Percentiles rank a stretch among this genome's conserved stretches.
phyloP scores from a whole-genome alignment of 2,329 filamentous ascomycete species.

The Aschersonia sp. region DNA sequence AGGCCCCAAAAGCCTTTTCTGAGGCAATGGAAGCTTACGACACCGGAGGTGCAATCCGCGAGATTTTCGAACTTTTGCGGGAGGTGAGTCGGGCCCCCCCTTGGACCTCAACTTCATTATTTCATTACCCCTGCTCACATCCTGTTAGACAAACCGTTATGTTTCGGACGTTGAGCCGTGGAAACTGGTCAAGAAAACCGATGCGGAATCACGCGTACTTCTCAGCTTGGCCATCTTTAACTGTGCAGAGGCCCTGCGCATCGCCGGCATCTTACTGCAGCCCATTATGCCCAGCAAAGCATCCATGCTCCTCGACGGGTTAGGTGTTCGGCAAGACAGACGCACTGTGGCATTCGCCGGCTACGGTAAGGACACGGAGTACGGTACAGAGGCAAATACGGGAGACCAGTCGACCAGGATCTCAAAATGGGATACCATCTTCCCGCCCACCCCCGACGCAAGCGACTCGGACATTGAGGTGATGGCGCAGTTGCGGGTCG shows the following conservation, averaged over 20 bases:
- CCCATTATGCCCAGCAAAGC: conserved; percentile 81
- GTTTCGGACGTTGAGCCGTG: conserved; percentile 56
- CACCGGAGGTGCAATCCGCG: conserved; percentile 48
- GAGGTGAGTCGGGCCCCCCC: conserved; percentile 27
- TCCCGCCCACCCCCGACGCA: conserved; percentile 28
- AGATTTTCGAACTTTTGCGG: conserved; percentile 47
- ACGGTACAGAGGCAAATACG: conserved; percentile 36
- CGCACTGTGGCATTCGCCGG: conserved; percentile 49
- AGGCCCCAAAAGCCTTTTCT: conserved; percentile 17
- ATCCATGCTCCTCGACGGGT: conserved; percentile 53
- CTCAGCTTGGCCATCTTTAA: conserved; percentile 53
- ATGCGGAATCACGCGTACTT: conserved; percentile 18
- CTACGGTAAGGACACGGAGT: conserved; percentile 51
- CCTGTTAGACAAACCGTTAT: conserved; percentile 22
- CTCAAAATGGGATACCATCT: conserved; percentile 28
- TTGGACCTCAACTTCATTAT: background rate
- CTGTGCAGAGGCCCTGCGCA: conserved; percentile 60
- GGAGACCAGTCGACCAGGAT: conserved; percentile 13
- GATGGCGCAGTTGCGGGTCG: conserved; percentile 5
- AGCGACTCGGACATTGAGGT: conserved; percentile 11
- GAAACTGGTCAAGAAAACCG: conserved; percentile 31
- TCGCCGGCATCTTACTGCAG: conserved; percentile 72
- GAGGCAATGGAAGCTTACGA: conserved; percentile 48
- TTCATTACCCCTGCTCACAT: background rate
- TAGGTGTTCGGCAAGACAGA: conserved; percentile 52